Conservation (phyloP, 495 filamentous ascomycete species). For the Tricharina praecox region DNA sequence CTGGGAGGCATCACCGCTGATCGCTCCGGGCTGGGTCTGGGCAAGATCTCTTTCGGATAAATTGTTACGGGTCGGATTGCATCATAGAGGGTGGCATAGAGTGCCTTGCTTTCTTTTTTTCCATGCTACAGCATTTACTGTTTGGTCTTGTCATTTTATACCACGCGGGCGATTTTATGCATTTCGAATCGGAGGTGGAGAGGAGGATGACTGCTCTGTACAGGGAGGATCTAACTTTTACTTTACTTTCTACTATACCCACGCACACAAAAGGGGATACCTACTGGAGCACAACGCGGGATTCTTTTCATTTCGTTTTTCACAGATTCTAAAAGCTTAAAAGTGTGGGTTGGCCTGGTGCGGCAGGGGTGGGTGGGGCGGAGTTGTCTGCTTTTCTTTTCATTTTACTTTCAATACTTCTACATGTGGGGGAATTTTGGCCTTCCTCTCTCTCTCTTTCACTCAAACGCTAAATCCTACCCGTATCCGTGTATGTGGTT, state of each 20-base stretch:
- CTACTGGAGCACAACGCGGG: background rate
- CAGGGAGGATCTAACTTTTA: too few species aligned
- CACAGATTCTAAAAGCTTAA: background rate
- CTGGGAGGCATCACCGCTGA: conserved; percentile 7
- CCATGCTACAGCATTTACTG: background rate
- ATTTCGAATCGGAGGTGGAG: background rate
- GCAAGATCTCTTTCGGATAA: conserved; percentile 3
- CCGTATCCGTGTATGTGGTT: too few species aligned
- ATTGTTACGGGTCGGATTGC: background rate
- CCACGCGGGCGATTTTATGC: background rate
- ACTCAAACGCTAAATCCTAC: too few species aligned
- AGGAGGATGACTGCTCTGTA: background rate
- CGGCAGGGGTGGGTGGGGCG: too few species aligned
- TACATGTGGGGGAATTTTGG: too few species aligned
- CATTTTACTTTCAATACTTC: too few species aligned
- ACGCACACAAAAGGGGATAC: background rate
- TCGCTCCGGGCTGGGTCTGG: conserved; percentile 18
- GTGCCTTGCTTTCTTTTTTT: background rate
- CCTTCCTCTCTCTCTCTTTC: too few species aligned
- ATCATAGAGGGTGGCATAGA: background rate
- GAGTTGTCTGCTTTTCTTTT: background rate
- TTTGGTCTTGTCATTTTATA: conserved; percentile 5
- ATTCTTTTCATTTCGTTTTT: too few species aligned
- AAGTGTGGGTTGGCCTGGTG: background rate
- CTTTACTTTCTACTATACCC: too few species aligned